These are phyloP conservation scores for Scytalidium sp. DNA, from an alignment of 2,329 filamentous ascomycete genomes.

Conservation along the genomic window DNA sequence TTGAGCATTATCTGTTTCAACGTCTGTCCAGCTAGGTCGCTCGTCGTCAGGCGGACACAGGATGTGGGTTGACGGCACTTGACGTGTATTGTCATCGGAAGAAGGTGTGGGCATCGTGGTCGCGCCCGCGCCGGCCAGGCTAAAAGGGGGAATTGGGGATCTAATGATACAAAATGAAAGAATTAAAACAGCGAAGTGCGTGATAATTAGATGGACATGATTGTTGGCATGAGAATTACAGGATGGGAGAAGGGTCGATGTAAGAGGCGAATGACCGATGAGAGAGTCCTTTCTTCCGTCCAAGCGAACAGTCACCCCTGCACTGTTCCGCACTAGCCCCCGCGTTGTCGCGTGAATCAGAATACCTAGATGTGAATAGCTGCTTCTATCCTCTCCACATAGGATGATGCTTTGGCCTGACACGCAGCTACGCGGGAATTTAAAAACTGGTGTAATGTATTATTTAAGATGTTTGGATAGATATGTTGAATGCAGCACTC, in stretches of 20 bases:
- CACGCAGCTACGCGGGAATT: no score
- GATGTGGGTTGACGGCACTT: conserved; percentile 25
- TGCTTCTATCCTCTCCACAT: no score
- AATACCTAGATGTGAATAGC: no score
- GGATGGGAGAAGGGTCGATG: conserved; percentile 13
- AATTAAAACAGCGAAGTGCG: conserved; percentile 14
- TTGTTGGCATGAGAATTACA: conserved; percentile 10
- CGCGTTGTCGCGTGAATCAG: no score
- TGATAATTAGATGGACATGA: conserved; percentile 22
- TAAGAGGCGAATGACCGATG: conserved; percentile 5
- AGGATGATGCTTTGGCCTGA: no score
- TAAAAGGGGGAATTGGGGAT: conserved; percentile 12
- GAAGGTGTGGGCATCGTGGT: conserved; percentile 32
- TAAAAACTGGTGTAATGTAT: no score
- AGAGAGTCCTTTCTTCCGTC: not conserved
- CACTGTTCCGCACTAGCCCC: no score
- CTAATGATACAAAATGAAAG: conserved; percentile 27
- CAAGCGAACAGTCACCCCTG: no score
- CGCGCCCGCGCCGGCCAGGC: conserved; percentile 27
- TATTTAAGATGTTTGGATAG: no score
- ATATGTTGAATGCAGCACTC: no score
- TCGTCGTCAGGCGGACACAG: conserved; percentile 43
- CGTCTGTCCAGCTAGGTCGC: conserved; percentile 27
- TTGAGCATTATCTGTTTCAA: conserved; percentile 28
- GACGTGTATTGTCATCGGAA: conserved; percentile 19